Base-by-base conservation (phyloP, 306 rosid species). In the Prunus campanulata region DNA sequence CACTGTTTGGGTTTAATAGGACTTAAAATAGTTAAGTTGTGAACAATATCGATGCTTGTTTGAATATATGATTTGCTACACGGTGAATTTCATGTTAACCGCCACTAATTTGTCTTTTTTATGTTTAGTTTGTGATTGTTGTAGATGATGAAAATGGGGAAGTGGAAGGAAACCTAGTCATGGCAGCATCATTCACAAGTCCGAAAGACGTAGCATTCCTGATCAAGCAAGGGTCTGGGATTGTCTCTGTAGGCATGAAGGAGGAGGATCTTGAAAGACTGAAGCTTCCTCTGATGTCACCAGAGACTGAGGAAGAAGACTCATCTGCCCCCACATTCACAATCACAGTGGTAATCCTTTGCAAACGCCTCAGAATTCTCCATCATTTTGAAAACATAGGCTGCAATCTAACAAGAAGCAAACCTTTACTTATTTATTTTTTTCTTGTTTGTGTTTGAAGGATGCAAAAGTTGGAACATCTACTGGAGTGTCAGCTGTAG, bases 311-410 rank as follows among this genome's bases (percentile, higher is more conserved):
- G 75, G 83, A 83, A 6, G 93, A 88, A 46, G 90, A 86, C 80
- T 88, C 91, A 70, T 93, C 93, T 24, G 96, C 94, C 44, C 98
- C 97, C 20, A 88, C 96, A 65, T 91, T 90, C 79, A 93, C 96
- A 14, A 75, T 93, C 88, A 93, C 93, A 19, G 97, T 93, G 89
- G 98, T 90, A 85, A 68, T 50, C 49, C 44, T 22, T 79, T 66
- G 20, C 39, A 46, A 39, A 66, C 4, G 56, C 7, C 66, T 5
- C 35, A 60, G 35, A 60, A 12, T 54, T 16, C 10, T 18, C 24
- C 59, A 19, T 6, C 27, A 39, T 39, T 39, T 35, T 49, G 1
- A 13, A 49, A 49, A 15, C 25, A 25, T 3, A 15, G 3, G 3
- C 19, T 30, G 19, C 30, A 27, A 14, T 49, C 9, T 6, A 39